Base-by-base conservation (phyloP, 116 monocot genomes). In the Iris pallida region DNA sequence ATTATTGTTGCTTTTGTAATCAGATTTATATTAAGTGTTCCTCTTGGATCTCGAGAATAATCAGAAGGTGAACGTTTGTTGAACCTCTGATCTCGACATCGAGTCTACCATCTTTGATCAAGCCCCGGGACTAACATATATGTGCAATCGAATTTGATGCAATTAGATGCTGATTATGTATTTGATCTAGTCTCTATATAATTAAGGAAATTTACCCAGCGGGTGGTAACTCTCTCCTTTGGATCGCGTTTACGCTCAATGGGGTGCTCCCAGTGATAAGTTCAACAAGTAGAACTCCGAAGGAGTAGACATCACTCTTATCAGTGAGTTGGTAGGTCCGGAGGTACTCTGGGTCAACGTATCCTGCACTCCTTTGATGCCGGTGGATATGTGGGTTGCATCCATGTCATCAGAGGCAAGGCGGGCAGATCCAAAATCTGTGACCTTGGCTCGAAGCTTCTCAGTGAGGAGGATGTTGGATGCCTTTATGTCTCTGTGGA, bases 221-320 rank as follows among this genome's bases (percentile, higher is more conserved):
- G 73, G 2, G 71, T 61, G 42, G 89, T 89, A 55, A 75, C 42
- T 53, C 85, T 73, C 15, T 81, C 71, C 43, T 55, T 69, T 16
- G 19, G 13, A 63, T 61, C 63, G 8, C 73, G 65, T 49, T 59
- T 57, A 30, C 55, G 70, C 41, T 90, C 90, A 55, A 94, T 85
- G 71, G 94, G 90, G 16, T 68, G 30, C 90, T 74, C 16, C 90
- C 90, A 13, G 82, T 80, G 69, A 94, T 70, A 46, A 94, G 73
- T 80, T 94, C 94, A 18, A 94, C 82, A 30, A 94, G 94, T 51
- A 94, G 61, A 45, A 87, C 87, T 18, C 94, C 94, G 65, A 90
- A 94, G 30, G 94, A 90, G 71, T 87, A 94, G 47, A 94, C 90
- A 56, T 94, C 94, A 44, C 93, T 93, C 72, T 89, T 93, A 30